Percentiles rank a stretch among this genome's conserved stretches.
These are phyloP conservation scores for Millerozyma acaciae DNA, from an alignment of 805 yeast genomes.

Conservation along the genomic window DNA sequence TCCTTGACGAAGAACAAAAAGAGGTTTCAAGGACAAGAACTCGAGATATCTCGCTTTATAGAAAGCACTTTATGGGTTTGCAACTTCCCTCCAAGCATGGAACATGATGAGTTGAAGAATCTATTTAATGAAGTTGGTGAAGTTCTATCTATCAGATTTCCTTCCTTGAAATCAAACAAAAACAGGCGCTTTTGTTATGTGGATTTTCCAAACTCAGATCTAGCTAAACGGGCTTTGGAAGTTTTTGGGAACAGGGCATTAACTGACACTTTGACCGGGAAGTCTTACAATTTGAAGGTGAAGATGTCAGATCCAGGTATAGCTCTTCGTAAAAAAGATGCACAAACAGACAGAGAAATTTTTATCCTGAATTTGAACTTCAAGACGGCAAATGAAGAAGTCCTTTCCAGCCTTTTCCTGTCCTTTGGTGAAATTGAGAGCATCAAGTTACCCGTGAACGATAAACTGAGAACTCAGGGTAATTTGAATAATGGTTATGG, in stretches of 20 bases:
- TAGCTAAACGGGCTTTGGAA: conserved; percentile 42
- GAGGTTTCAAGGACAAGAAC: conserved; percentile 34
- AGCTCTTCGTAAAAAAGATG: conserved; percentile 35
- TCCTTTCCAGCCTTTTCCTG: conserved; percentile 39
- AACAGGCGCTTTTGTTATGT: conserved; percentile 72
- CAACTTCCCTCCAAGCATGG: conserved; percentile 61
- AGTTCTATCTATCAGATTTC: conserved; percentile 55
- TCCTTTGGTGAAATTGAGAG: conserved; percentile 52
- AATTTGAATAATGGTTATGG: conserved; percentile 60
- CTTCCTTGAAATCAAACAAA: conserved; percentile 52
- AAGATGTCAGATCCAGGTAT: conserved; percentile 56
- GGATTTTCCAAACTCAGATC: conserved; percentile 45
- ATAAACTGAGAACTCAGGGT: conserved; percentile 25
- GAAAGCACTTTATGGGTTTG: conserved; percentile 66
- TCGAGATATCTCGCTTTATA: conserved; percentile 43
- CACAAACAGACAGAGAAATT: conserved; percentile 55
- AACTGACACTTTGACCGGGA: conserved; percentile 21
- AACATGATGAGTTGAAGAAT: conserved; percentile 32
- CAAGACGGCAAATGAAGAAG: conserved; percentile 32
- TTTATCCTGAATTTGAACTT: conserved; percentile 53
- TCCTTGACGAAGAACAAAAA: conserved; percentile 62
- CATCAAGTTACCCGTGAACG: conserved; percentile 45
- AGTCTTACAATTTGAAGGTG: conserved; percentile 43
- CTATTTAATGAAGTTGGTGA: conserved; percentile 41
- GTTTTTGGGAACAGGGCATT: conserved; percentile 36